A percentile compares a stretch with the other conserved stretches of the same genome.
phyloP scores from a whole-genome alignment of 108 stramenopile genomes.

The Pseudonitzschia pungens region DNA sequence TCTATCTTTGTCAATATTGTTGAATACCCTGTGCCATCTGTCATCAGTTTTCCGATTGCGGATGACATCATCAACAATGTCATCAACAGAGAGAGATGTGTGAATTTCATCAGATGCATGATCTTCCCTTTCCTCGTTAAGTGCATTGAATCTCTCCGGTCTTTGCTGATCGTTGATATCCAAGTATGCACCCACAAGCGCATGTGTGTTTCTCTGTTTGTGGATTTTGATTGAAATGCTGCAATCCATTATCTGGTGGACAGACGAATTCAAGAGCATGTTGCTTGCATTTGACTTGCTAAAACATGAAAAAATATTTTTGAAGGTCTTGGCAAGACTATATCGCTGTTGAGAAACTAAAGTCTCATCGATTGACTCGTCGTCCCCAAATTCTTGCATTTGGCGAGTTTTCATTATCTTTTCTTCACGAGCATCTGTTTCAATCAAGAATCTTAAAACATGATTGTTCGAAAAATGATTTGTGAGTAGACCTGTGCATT shows the following conservation, averaged over 20 bases:
- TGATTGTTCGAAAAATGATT: not conserved
- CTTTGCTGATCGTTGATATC: conserved; percentile 53
- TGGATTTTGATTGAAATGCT: conserved; percentile 27
- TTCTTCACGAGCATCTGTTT: conserved; percentile 4
- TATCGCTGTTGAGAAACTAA: not conserved
- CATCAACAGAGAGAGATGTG: conserved; percentile 26
- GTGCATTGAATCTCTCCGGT: not conserved
- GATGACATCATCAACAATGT: conserved; percentile 39
- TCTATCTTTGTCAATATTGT: conserved; percentile 44
- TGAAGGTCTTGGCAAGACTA: not conserved
- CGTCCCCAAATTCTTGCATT: not conserved
- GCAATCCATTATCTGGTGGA: conserved; percentile 19
- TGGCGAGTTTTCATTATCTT: not conserved
- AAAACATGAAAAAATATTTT: not conserved
- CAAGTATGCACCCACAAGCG: conserved; percentile 63
- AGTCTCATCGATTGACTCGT: not conserved
- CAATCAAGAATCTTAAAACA: conserved; percentile 25
- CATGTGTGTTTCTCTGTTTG: conserved; percentile 33
- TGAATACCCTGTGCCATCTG: conserved; percentile 38
- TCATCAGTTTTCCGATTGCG: conserved; percentile 36
- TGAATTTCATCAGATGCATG: conserved; percentile 25
- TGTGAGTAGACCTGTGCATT: too few species aligned
- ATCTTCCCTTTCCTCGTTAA: not conserved
- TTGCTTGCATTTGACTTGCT: not conserved
- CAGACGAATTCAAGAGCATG: not conserved